Conservation (phyloP, 2,329 filamentous ascomycete species). For the Cryphonectria radicalis region DNA sequence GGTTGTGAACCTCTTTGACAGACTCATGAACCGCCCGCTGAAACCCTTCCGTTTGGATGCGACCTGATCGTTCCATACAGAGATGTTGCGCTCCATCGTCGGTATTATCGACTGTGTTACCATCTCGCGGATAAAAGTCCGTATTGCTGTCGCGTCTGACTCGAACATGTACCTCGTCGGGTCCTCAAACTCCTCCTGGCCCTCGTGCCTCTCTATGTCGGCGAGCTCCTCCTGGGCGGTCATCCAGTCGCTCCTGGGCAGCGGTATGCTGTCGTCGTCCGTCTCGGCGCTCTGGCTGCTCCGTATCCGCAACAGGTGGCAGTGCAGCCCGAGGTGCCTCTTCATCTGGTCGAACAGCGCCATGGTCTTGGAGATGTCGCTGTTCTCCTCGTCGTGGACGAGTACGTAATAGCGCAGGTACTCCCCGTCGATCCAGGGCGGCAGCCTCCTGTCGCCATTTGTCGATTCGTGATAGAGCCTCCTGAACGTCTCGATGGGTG, state of each 20-base stretch:
- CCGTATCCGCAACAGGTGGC: constrained; percentile 84
- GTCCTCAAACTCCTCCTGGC: constrained; percentile 72
- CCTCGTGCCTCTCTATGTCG: constrained; percentile 70
- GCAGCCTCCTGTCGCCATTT: constrained; percentile 72
- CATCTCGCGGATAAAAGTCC: constrained; percentile 90
- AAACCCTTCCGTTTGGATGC: constrained; percentile 87
- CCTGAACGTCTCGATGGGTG: constrained; percentile 85
- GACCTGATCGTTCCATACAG: constrained; percentile 96
- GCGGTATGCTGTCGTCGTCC: constrained; percentile 84
- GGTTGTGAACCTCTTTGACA: constrained; percentile 87
- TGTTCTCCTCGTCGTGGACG: constrained; percentile 93
- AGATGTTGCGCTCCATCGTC: constrained; percentile 91
- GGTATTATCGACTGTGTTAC: constrained; percentile 93
- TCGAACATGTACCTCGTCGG: constrained; percentile 84
- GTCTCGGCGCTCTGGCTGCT: constrained; percentile 85
- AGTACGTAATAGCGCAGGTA: constrained; percentile 96
- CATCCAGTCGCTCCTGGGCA: constrained; percentile 87
- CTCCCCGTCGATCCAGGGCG: constrained; percentile 86
- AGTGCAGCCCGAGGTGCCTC: constrained; percentile 94
- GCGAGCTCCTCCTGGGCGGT: constrained; percentile 83
- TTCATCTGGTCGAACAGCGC: constrained; percentile 98
- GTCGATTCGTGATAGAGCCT: constrained; percentile 85
- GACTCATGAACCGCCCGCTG: constrained; percentile 89
- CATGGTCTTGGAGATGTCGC: constrained; percentile 89
- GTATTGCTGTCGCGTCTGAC: constrained; percentile 86